Evolutionary conservation across 306 rosid genomes (phyloP).

Genomic region (Casuarina cunninghamiana): DNA sequence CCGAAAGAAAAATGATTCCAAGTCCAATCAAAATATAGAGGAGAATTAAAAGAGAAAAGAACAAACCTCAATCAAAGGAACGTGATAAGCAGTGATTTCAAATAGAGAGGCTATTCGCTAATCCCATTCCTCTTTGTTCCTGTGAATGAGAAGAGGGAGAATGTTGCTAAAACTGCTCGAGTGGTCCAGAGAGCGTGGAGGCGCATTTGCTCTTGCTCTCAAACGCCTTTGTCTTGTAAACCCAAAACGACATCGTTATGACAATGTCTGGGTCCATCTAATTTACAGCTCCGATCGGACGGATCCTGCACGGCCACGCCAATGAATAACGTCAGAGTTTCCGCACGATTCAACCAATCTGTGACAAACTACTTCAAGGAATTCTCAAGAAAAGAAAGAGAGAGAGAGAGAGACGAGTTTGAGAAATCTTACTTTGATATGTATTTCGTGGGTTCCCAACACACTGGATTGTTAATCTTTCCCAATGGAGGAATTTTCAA

Average conservation of each 20-base stretch:
- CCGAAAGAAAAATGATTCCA: neutral
- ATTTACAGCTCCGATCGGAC: too few species aligned
- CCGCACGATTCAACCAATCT: too few species aligned
- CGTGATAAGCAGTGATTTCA: neutral
- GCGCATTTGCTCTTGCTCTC: neutral
- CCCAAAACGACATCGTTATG: neutral
- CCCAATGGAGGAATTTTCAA: too few species aligned
- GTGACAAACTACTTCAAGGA: too few species aligned
- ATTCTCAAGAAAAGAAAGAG: too few species aligned
- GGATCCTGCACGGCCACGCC: too few species aligned
- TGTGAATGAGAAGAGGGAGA: neutral
- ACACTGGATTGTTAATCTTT: too few species aligned
- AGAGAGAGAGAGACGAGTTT: too few species aligned
- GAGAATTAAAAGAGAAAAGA: neutral
- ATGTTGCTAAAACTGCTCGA: neutral
- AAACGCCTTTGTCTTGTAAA: neutral
- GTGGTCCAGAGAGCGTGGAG: neutral
- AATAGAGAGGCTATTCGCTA: neutral
- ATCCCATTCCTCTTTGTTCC: neutral
- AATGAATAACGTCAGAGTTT: too few species aligned
- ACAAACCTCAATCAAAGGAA: neutral
- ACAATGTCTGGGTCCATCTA: too few species aligned
- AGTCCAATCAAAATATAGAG: neutral
- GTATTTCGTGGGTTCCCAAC: too few species aligned
- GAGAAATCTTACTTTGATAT: too few species aligned